Conservation (phyloP, 139 green algal genomes). For the Picochlorum sp. region DNA sequence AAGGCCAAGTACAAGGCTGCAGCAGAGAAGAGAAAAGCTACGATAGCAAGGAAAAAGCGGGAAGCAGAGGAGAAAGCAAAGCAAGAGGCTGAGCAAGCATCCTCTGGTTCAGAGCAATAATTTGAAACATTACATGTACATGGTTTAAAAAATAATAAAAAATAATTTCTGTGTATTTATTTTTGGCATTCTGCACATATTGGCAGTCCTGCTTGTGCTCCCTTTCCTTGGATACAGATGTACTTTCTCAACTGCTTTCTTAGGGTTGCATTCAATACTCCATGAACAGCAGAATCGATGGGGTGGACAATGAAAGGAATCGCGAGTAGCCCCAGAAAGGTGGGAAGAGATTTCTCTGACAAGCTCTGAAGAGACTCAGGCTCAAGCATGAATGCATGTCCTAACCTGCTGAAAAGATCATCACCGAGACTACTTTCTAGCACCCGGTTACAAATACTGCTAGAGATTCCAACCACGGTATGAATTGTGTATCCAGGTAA, state of each 20-base stretch:
- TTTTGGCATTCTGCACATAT: slow-evolving; percentile 11
- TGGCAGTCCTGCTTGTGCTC: slow-evolving; percentile 17
- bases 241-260: slow-evolving; percentile 41
- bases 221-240: slow-evolving; percentile 30
- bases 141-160: too few relatives aligned
- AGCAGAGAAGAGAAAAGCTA: not conserved
- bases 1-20: not conserved
- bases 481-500: slow-evolving; percentile 68
- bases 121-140: too few relatives aligned
- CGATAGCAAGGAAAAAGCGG: not conserved
- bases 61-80: not conserved
- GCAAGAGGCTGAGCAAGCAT: too few relatives aligned
- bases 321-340: slow-evolving; percentile 37
- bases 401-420: not conserved
- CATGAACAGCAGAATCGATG: slow-evolving; percentile 58
- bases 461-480: slow-evolving; percentile 44
- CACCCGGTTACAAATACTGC: slow-evolving; percentile 23
- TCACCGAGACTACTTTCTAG: slow-evolving; percentile 4
- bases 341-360: slow-evolving; percentile 52
- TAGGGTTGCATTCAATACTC: slow-evolving; percentile 51
- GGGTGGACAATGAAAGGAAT: slow-evolving; percentile 73
- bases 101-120: too few relatives aligned
- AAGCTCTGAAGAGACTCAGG: slow-evolving; percentile 15
- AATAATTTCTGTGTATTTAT: too few relatives aligned
- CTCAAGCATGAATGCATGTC: not conserved